phyloP scores from a whole-genome alignment of 345 rosid genomes.

The Eucalyptus marginata region DNA sequence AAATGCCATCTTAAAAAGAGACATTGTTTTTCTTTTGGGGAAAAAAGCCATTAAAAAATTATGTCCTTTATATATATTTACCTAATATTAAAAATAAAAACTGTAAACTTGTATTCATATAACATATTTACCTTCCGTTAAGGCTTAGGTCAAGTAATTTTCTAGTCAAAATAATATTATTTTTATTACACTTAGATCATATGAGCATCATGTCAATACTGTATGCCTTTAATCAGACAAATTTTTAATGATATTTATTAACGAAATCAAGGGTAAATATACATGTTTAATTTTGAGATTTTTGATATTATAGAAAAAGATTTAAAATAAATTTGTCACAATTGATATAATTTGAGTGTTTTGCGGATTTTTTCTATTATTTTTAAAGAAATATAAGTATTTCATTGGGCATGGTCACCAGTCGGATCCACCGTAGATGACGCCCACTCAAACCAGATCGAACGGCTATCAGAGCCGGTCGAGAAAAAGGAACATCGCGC shows the following conservation, averaged over 20 bases:
- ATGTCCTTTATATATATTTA: no score
- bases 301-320: no score
- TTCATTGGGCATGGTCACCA: background rate
- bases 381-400: background rate
- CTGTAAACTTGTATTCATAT: no score
- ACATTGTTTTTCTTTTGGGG: background rate
- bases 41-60: background rate
- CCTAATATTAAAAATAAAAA: fast-evolving
- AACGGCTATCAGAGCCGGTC: background rate
- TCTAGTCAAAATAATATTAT: fast-evolving
- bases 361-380: background rate
- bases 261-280: no score
- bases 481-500: background rate
- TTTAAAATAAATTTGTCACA: no score
- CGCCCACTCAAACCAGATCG: background rate
- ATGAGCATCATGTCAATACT: fast-evolving
- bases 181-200: background rate
- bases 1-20: background rate
- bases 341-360: no score
- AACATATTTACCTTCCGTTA: fast-evolving
- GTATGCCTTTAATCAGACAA: no score
- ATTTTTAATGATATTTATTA: fast-evolving
- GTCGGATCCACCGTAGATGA: background rate
- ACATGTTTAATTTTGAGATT: no score
- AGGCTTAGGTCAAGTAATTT: fast-evolving